Evolutionary conservation across 495 filamentous ascomycete species (phyloP), one percentile per base, ranked within the genome.

Genomic region (Daldinia vernicosa): DNA sequence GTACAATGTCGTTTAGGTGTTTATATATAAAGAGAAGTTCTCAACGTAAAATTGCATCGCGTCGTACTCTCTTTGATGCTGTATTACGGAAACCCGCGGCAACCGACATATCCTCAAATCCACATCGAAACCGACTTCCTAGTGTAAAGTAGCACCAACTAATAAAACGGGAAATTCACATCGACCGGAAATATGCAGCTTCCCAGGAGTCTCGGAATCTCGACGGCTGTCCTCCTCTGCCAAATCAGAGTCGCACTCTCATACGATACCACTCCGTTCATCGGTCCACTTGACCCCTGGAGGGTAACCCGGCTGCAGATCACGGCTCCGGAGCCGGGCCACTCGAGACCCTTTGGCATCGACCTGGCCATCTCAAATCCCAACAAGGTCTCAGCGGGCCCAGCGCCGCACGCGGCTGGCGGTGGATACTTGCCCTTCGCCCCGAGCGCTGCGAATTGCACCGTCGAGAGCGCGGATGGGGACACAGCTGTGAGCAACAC

Each of bases 381-480:
- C 43, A 70, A 74, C 51, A 52, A 7, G 9, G 63, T 67, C 6
- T 47, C 66, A 5, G 71, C 71, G 4, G 66, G 66, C 2, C 47
- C 66, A 12, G 60, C 55, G 26, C 70, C 70, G 8, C 52, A 59
- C 61, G 66, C 57, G 3, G 60, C 39, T 0, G 66, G 66, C 39
- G 66, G 66, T 15, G 71, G 71, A 27, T 74, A 74, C 60, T 22
- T 70, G 0, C 15, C 71, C 6, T 74, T 74, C 35, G 8, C 0
- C 5, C 57, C 71, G 17, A 70, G 66, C 62, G 35, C 57, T 19
- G 71, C 57, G 56, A 69, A 63, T 55, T 73, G 66, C 56, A 65
- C 14, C 17, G 39, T 30, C 15, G 9, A 4, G 26, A 30, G 3
- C 4, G 14, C 14, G 1, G 27, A 28, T 1, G 9, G 37, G 9